A percentile compares a stretch with the other conserved stretches of the same genome.
Evolutionary conservation across 2,329 filamentous ascomycete genomes (phyloP).

Genomic region (Alternaria consortialis): DNA sequence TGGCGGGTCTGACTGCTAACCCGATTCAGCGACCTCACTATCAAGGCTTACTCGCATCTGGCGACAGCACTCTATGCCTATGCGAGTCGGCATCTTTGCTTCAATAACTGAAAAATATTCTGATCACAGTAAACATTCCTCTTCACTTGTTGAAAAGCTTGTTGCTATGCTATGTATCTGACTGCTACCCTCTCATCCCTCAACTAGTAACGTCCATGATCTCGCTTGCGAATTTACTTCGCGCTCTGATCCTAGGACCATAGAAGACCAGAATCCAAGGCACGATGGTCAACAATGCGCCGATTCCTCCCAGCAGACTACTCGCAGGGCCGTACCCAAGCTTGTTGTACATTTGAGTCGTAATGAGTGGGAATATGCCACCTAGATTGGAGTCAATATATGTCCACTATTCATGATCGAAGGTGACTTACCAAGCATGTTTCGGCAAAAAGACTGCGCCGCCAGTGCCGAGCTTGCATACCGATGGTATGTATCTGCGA

Average conservation of each 20-base stretch:
- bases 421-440: slow-evolving; percentile 67
- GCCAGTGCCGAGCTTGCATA: slow-evolving; percentile 88
- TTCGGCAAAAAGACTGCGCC: slow-evolving; percentile 86
- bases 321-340: slow-evolving; percentile 77
- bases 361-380: slow-evolving; percentile 82
- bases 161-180: slow-evolving; percentile 6
- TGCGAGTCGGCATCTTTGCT: not conserved
- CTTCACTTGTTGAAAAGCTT: not conserved
- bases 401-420: not conserved
- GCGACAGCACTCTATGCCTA: not conserved
- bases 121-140: not conserved
- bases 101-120: not conserved
- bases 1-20: not conserved
- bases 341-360: slow-evolving; percentile 74
- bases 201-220: slow-evolving; percentile 33
- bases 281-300: slow-evolving; percentile 73
- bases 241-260: slow-evolving; percentile 76
- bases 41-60: not conserved
- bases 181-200: not conserved
- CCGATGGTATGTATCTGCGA: slow-evolving; percentile 85
- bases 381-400: slow-evolving; percentile 43
- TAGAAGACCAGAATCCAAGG: slow-evolving; percentile 87
- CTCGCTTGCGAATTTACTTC: slow-evolving; percentile 75
- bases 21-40: not conserved
- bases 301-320: slow-evolving; percentile 78